These are phyloP conservation scores for Leptosphaerulina australis DNA, from an alignment of 2,329 filamentous ascomycete genomes.

Conservation along the genomic window DNA sequence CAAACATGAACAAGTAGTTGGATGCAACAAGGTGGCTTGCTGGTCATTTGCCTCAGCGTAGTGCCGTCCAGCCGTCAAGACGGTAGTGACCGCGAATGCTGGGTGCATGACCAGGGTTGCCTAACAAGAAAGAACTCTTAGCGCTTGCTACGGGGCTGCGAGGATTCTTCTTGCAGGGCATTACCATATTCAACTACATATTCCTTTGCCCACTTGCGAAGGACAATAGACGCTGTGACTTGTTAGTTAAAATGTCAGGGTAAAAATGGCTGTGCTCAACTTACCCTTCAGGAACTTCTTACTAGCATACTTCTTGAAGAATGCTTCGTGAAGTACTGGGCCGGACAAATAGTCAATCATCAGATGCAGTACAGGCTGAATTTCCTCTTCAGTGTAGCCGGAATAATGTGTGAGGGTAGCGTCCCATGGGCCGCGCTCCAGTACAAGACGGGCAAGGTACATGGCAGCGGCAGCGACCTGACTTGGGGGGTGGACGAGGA, in stretches of 20 bases:
- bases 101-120: conserved; percentile 22
- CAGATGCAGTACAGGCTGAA: conserved; percentile 86
- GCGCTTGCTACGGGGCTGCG: conserved; percentile 33
- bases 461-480: conserved; percentile 91
- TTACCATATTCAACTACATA: conserved; percentile 51
- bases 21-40: conserved; percentile 18
- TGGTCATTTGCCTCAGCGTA: conserved; percentile 6
- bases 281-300: conserved; percentile 99
- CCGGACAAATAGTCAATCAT: conserved; percentile 97
- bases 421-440: conserved; percentile 92
- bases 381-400: conserved; percentile 90
- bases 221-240: conserved; percentile 78
- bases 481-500: conserved; percentile 87
- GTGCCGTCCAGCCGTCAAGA: neutral
- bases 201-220: conserved; percentile 92
- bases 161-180: conserved; percentile 33
- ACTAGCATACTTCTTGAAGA: conserved; percentile 99
- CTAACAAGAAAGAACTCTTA: conserved; percentile 30
- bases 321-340: conserved; percentile 91
- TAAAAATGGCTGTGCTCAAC: conserved; percentile 26
- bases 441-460: conserved; percentile 89
- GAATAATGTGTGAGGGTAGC: conserved; percentile 86
- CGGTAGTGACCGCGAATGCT: conserved; percentile 18
- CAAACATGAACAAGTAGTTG: conserved; percentile 39
- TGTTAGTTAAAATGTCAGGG: conserved; percentile 18